These are phyloP conservation scores for Pythium scleroteichum DNA, from an alignment of 352 stramenopile genomes.

Conservation along the genomic window DNA sequence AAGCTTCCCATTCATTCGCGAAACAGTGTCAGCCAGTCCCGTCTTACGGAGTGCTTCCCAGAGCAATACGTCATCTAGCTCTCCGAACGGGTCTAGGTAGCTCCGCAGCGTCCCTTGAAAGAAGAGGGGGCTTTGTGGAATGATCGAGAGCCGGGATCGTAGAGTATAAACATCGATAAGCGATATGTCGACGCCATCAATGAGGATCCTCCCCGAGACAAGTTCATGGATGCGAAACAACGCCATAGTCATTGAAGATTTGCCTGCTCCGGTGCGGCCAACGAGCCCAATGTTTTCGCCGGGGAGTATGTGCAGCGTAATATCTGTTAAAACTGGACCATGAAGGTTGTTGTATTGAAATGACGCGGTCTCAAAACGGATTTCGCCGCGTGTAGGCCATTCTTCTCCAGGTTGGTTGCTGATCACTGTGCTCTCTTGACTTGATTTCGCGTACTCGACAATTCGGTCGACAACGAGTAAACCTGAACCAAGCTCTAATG, in stretches of 20 bases:
- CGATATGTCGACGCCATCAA: conserved; percentile 36
- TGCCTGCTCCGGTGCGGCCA: conserved; percentile 52
- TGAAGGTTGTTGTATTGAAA: conserved; percentile 27
- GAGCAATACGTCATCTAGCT: conserved; percentile 65
- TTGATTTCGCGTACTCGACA: conserved; percentile 21
- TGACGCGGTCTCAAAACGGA: conserved; percentile 30
- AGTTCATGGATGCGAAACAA: conserved; percentile 28
- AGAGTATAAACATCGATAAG: conserved; percentile 17
- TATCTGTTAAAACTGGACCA: conserved; percentile 14
- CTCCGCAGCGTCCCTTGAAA: conserved; percentile 28
- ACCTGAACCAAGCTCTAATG: conserved; percentile 47
- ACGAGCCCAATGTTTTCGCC: conserved; percentile 73
- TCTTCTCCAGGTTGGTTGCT: neutral
- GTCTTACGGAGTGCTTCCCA: conserved; percentile 49
- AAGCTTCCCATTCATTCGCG: conserved; percentile 31
- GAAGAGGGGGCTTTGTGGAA: conserved; percentile 28
- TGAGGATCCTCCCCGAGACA: conserved; percentile 21
- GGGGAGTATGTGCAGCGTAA: conserved; percentile 46
- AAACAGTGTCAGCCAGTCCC: conserved; percentile 13
- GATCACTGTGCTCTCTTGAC: conserved; percentile 2
- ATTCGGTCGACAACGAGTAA: conserved; percentile 27
- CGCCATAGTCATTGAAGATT: conserved; percentile 23
- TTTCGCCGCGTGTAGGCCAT: conserved; percentile 16
- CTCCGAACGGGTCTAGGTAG: conserved; percentile 84
- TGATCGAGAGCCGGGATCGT: conserved; percentile 25